Evolutionary conservation across 768 basidiomycete genomes (phyloP), one percentile per base, ranked within the genome.

Genomic region (Leucocoprinus sp.): DNA sequence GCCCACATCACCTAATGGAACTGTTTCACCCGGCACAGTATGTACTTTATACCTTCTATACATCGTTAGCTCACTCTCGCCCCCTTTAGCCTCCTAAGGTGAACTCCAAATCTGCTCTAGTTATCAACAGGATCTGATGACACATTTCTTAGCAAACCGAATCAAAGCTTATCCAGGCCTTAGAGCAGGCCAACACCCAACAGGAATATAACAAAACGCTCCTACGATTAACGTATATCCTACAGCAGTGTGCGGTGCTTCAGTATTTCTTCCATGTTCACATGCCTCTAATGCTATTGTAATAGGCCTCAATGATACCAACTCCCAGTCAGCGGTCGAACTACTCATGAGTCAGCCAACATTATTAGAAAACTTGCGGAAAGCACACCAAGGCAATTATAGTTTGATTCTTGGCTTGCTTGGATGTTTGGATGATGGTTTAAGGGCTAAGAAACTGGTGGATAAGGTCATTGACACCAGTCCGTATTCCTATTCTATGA

Each of bases 341-440:
- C 72, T 96, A 14, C 74, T 99, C 2, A 80, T 93, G 62, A 70
- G 77, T 0, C 82, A 91, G 29, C 84, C 93, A 0, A 62, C 77
- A 0, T 66, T 98, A 1, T 67, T 97, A 27, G 92, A 97, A 44
- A 87, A 82, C 55, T 69, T 96, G 11, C 81, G 91, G 37, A 93
- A 85, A 56, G 93, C 93, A 1, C 78, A 95, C 52, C 78, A 84
- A 70, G 96, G 96, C 35, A 92, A 86, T 53, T 99, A 96, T 58
- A 81, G 91, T 40, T 69, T 93, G 33, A 83, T 99, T 31, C 75
- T 98, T 23, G 91, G 90, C 57, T 72, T 99, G 37, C 71, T 98
- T 5, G 93, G 93, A n/a, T 92, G 84, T 54, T 64, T 99, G 37
- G 96, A 98, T 53, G 73, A 84, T 43, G 96, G 96, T 0, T 63